A percentile compares a stretch with the other conserved stretches of the same genome.
These are phyloP conservation scores for Fusarium armeniacum DNA, from an alignment of 2,329 filamentous ascomycete species.

Conservation along the genomic window DNA sequence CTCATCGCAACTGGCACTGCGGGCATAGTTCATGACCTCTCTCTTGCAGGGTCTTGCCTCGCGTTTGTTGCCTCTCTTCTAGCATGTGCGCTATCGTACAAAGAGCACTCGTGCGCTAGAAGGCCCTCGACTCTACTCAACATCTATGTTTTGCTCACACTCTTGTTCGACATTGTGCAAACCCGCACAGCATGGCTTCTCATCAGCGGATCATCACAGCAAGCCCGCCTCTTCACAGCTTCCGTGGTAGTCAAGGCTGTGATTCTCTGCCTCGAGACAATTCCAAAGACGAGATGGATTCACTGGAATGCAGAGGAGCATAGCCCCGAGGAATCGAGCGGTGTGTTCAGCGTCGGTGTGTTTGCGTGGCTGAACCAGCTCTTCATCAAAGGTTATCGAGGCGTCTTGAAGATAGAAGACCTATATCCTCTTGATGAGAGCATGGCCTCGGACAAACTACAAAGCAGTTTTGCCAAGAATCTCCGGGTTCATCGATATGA, in stretches of 20 bases:
- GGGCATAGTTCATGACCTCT: conserved; percentile 41
- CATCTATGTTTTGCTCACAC: conserved; percentile 58
- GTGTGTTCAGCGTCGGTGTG: conserved; percentile 52
- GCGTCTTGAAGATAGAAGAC: conserved; percentile 52
- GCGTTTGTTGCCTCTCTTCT: conserved; percentile 50
- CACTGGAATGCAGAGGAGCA: conserved; percentile 55
- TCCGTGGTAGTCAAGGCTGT: conserved; percentile 55
- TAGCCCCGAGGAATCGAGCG: conserved; percentile 57
- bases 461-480: conserved; percentile 33
- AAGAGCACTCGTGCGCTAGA: conserved; percentile 56
- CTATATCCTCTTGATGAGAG: conserved; percentile 54
- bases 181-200: conserved; percentile 60
- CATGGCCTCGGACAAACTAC: conserved; percentile 45
- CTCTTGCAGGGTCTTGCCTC: conserved; percentile 48
- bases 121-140: conserved; percentile 61
- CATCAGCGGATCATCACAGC: conserved; percentile 24
- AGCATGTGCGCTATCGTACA: conserved; percentile 52
- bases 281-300: conserved; percentile 57
- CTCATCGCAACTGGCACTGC: conserved; percentile 46
- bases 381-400: conserved; percentile 55
- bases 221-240: conserved; percentile 54
- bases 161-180: conserved; percentile 61
- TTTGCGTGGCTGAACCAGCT: conserved; percentile 56
- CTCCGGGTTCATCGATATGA: conserved; percentile 47
- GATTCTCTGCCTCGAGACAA: conserved; percentile 56